Conservation (phyloP, 2,329 filamentous ascomycete species). For the Neoascochyta sp. region DNA sequence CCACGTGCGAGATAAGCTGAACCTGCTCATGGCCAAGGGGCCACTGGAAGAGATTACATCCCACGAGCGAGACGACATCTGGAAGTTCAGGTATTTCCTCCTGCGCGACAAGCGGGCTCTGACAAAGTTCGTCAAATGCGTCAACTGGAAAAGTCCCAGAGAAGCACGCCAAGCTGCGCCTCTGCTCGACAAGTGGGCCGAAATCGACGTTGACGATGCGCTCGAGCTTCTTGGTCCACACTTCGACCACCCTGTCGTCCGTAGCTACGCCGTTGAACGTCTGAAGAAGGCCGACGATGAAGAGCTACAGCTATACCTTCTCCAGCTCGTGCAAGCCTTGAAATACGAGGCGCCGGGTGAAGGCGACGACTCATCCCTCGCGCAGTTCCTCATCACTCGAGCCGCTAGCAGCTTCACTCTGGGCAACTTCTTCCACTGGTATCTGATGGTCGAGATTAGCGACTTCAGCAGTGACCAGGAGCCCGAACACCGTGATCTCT, state of each 20-base stretch:
- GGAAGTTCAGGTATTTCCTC: slow-evolving; percentile 95
- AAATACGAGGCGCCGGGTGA: slow-evolving; percentile 61
- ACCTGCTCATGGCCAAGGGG: slow-evolving; percentile 85
- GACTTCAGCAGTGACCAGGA: slow-evolving; percentile 73
- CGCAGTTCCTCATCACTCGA: slow-evolving; percentile 81
- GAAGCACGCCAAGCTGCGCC: slow-evolving; percentile 88
- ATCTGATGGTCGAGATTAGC: slow-evolving; percentile 95
- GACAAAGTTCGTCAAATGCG: slow-evolving; percentile 97
- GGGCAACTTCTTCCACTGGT: slow-evolving; percentile 97
- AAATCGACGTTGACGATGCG: slow-evolving; percentile 95
- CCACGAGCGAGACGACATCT: slow-evolving; percentile 92
- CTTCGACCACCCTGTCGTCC: slow-evolving; percentile 82
- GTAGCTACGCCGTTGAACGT: slow-evolving; percentile 89
- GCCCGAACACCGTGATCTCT: slow-evolving; percentile 74
- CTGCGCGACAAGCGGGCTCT: slow-evolving; percentile 81
- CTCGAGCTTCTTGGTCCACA: slow-evolving; percentile 89
- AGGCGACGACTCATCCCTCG: slow-evolving; percentile 79
- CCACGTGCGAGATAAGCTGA: slow-evolving; percentile 90
- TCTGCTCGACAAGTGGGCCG: slow-evolving; percentile 87
- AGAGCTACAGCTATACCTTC: slow-evolving; percentile 82
- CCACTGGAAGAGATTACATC: slow-evolving; percentile 83
- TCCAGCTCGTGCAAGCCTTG: slow-evolving; percentile 92
- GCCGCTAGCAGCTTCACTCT: slow-evolving; percentile 85
- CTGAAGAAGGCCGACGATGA: slow-evolving; percentile 89
- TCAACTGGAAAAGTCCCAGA: slow-evolving; percentile 82